Conservation (phyloP, 1,284 basidiomycete genomes). For the Hortiboletus rubellus region DNA sequence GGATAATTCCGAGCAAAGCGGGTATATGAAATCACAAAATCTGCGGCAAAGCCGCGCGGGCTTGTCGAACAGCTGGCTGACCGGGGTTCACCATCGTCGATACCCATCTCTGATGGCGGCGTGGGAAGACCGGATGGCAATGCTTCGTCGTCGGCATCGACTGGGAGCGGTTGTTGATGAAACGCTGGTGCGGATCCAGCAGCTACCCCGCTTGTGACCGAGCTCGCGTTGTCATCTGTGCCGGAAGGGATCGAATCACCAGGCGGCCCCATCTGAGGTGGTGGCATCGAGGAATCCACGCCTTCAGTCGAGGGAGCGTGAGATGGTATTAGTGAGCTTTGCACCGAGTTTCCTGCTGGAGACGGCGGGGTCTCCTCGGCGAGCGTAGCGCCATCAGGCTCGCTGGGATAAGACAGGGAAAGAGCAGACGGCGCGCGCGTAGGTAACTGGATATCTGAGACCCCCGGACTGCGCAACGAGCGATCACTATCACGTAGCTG, state of each 20-base stretch:
- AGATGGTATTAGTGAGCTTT: not conserved
- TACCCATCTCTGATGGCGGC: not conserved
- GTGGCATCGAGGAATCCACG: not conserved
- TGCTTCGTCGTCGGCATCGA: not conserved
- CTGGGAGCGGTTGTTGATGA: not conserved
- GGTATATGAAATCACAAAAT: not conserved
- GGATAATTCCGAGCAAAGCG: not conserved
- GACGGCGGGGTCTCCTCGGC: not conserved
- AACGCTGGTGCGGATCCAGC: not conserved
- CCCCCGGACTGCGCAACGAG: not conserved
- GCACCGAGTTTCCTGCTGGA: not conserved
- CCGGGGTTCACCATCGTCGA: not conserved
- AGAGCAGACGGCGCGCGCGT: not conserved
- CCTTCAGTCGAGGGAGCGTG: not conserved
- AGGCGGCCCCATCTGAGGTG: not conserved
- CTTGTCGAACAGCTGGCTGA: not conserved
- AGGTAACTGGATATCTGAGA: not conserved
- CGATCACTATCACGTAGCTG: not conserved
- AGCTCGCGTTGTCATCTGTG: not conserved
- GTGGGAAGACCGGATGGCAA: conserved; percentile 10
- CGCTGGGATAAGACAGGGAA: not conserved
- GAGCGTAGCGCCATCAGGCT: not conserved
- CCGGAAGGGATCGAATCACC: not conserved
- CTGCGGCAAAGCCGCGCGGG: not conserved
- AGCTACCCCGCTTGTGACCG: not conserved